These are phyloP conservation scores for Withania somnifera DNA, from an alignment of 305 asterid genomes.

Conservation along the genomic window DNA sequence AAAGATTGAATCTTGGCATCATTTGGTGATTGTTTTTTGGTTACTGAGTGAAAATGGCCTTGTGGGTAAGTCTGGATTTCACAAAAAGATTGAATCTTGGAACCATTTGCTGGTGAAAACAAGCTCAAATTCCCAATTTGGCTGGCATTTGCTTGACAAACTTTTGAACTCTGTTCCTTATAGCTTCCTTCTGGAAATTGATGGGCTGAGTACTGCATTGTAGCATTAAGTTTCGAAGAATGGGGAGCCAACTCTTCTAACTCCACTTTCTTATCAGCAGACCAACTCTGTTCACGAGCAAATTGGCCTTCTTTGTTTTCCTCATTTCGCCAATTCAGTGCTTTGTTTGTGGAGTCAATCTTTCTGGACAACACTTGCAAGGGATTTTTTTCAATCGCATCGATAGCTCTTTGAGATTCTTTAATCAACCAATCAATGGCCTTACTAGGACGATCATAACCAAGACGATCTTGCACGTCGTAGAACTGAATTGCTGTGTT, in stretches of 20 bases:
- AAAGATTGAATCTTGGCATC: not conserved
- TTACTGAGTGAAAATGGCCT: slow-evolving; percentile 40
- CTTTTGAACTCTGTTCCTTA: not conserved
- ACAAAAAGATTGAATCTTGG: not conserved
- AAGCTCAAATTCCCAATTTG: not conserved
- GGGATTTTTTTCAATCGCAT: slow-evolving; percentile 1
- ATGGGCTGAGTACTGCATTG: not conserved
- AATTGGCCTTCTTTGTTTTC: not conserved
- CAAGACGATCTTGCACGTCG: slow-evolving; percentile 89
- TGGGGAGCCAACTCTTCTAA: slow-evolving; percentile 62
- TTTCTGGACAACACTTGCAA: not conserved
- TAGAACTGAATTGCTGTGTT: slow-evolving; percentile 92
- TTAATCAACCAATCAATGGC: slow-evolving; percentile 93
- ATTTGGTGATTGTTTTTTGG: slow-evolving; percentile 17
- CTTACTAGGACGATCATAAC: slow-evolving; percentile 93
- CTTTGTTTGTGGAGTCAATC: not conserved
- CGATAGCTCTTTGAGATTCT: slow-evolving; percentile 71
- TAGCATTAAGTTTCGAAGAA: not conserved
- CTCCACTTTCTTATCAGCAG: slow-evolving; percentile 13
- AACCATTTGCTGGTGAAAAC: not conserved
- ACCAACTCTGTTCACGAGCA: not conserved
- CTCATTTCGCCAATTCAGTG: not conserved
- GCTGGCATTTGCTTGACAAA: not conserved
- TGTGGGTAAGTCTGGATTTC: not conserved
- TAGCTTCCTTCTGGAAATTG: not conserved